Evolutionary conservation across 768 basidiomycete genomes (phyloP).

Genomic region (Podaxis mareebaensis): DNA sequence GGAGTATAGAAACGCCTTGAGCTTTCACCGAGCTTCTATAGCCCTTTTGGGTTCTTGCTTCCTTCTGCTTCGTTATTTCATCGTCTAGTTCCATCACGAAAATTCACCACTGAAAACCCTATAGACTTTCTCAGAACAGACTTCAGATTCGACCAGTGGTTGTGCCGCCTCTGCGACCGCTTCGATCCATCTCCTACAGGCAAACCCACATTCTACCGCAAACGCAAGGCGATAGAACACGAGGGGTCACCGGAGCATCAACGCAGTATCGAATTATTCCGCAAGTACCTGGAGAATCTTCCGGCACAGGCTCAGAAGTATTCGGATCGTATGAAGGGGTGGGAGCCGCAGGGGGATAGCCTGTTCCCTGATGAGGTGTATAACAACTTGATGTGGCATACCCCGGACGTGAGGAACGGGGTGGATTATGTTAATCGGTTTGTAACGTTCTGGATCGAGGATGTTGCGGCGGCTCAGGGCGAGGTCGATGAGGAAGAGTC

Average conservation of each 20-base stretch:
- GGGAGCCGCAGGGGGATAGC: neutral
- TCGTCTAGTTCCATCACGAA: neutral
- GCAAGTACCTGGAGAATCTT: neutral
- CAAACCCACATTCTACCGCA: constrained; percentile 3
- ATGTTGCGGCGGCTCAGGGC: constrained; percentile 1
- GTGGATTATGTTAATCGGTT: constrained; percentile 10
- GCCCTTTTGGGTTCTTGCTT: neutral
- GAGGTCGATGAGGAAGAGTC: neutral
- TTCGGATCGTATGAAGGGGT: neutral
- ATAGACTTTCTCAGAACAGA: constrained; percentile 12
- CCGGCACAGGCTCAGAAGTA: constrained; percentile 1
- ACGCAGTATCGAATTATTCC: neutral
- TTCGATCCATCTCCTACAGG: neutral
- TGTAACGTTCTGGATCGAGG: constrained; percentile 8
- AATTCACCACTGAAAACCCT: neutral
- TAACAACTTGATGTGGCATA: neutral
- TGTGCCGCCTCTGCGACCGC: constrained; percentile 12
- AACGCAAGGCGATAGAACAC: constrained; percentile 2
- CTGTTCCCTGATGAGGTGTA: constrained; percentile 9
- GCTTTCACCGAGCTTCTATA: neutral
- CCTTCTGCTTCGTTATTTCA: neutral
- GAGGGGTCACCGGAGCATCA: constrained; percentile 1
- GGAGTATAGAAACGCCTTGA: neutral
- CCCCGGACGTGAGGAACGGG: neutral
- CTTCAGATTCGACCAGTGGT: constrained; percentile 11